Evolutionary conservation across 805 yeast species (phyloP).

Genomic region (Schwanniomyces polymorphus): DNA sequence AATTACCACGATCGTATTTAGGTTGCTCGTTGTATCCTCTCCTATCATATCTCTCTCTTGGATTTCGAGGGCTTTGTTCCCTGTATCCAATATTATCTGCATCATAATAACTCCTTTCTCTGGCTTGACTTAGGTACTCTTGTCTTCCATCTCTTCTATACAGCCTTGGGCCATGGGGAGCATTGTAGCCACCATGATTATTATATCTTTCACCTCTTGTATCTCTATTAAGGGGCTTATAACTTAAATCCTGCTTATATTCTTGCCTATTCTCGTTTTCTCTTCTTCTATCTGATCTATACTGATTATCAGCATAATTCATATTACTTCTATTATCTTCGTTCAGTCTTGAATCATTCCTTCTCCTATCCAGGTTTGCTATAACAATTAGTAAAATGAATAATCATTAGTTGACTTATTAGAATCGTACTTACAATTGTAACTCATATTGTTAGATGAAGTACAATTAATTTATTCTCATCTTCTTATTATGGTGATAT

Average conservation of each 20-base stretch:
- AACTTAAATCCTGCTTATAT: not conserved
- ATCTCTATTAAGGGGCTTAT: not conserved
- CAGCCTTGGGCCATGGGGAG: not conserved
- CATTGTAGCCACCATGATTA: not conserved
- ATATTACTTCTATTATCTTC: not conserved
- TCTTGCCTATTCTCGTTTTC: not conserved
- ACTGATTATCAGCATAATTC: not conserved
- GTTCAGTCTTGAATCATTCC: not conserved
- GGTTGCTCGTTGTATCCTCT: not conserved
- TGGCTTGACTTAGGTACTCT: constrained; percentile 3
- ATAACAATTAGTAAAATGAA: not conserved
- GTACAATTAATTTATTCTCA: not conserved
- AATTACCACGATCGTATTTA: not conserved
- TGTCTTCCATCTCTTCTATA: not conserved
- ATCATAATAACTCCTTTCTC: constrained; percentile 6
- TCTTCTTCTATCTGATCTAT: constrained; percentile 2
- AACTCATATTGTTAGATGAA: not conserved
- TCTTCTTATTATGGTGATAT: not conserved
- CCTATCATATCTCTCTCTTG: constrained; percentile 4
- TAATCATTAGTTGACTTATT: too few relatives aligned
- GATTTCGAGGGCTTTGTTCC: constrained; percentile 3
- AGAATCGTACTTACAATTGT: not conserved
- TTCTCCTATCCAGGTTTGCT: constrained; percentile 1
- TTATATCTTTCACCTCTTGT: not conserved
- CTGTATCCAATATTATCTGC: not conserved